Evolutionary conservation across 179 eudicot species (phyloP).

Genomic region (Vitellaria paradoxa): DNA sequence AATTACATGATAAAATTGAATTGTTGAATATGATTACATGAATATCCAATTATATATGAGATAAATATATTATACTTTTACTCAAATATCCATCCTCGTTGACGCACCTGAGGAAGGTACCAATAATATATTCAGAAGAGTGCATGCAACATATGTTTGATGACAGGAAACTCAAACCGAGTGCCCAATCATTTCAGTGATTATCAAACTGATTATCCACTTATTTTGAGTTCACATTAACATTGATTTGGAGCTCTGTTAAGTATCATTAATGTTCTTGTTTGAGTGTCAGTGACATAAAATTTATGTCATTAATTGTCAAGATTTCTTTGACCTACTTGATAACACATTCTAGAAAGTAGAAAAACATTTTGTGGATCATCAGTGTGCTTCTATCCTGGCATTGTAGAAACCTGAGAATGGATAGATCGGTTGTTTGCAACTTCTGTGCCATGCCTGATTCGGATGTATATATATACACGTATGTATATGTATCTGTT

Average conservation of each 20-base stretch:
- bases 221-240: background rate
- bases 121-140: no score
- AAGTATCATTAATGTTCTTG: background rate
- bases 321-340: background rate
- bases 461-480: no score
- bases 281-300: background rate
- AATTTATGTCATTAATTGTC: background rate
- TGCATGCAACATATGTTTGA: background rate
- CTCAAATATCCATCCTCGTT: no score
- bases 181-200: background rate
- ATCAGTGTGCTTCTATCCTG: background rate
- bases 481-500: background rate
- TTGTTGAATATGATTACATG: no score
- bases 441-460: background rate
- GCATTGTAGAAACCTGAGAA: background rate
- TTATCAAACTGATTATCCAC: background rate
- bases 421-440: background rate
- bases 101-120: no score
- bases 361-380: background rate
- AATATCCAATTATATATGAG: no score
- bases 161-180: background rate
- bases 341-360: background rate
- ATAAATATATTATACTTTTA: no score
- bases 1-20: no score
- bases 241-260: no score